Evolutionary conservation across 2,329 filamentous ascomycete species (phyloP).

Genomic region (Cyanodermella asteris): DNA sequence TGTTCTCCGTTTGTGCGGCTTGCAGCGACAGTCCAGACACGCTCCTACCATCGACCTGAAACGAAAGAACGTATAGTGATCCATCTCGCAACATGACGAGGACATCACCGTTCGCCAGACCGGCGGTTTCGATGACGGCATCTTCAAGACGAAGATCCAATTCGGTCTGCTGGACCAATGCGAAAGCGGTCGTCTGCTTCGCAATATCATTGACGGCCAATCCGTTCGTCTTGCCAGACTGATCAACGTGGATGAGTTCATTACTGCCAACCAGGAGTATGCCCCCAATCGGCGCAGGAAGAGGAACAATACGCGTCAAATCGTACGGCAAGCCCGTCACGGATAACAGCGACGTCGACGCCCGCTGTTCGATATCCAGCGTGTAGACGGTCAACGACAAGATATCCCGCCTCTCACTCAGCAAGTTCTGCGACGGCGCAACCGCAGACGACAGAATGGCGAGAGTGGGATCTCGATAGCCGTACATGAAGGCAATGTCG

Average conservation of each 20-base stretch:
- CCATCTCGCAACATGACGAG: slow-evolving; percentile 64
- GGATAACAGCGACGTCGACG: slow-evolving; percentile 78
- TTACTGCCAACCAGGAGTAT: slow-evolving; percentile 72
- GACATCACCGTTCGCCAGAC: slow-evolving; percentile 57
- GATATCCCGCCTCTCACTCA: slow-evolving; percentile 58
- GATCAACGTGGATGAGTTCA: slow-evolving; percentile 84
- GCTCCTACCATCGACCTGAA: slow-evolving; percentile 73
- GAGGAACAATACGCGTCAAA: slow-evolving; percentile 56
- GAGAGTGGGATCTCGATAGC: slow-evolving; percentile 94
- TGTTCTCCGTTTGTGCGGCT: slow-evolving; percentile 37
- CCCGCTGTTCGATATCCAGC: slow-evolving; percentile 75
- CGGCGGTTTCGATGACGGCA: slow-evolving; percentile 55
- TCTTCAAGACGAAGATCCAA: slow-evolving; percentile 62
- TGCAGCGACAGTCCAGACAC: slow-evolving; percentile 69
- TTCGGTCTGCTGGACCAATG: slow-evolving; percentile 66
- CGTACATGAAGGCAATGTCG: slow-evolving; percentile 79
- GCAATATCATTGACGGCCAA: slow-evolving; percentile 85
- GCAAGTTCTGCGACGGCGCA: slow-evolving; percentile 49
- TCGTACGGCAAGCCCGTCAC: slow-evolving; percentile 73
- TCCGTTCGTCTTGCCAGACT: slow-evolving; percentile 80
- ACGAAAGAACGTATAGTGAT: slow-evolving; percentile 50
- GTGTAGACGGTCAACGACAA: slow-evolving; percentile 88
- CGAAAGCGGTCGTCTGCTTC: slow-evolving; percentile 60
- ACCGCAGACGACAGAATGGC: slow-evolving; percentile 69
- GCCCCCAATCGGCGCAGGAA: slow-evolving; percentile 73